A percentile compares a stretch with the other conserved stretches of the same genome.
Evolutionary conservation across 2,329 filamentous ascomycete genomes (phyloP).

Genomic region (Colletotrichum karsti): DNA sequence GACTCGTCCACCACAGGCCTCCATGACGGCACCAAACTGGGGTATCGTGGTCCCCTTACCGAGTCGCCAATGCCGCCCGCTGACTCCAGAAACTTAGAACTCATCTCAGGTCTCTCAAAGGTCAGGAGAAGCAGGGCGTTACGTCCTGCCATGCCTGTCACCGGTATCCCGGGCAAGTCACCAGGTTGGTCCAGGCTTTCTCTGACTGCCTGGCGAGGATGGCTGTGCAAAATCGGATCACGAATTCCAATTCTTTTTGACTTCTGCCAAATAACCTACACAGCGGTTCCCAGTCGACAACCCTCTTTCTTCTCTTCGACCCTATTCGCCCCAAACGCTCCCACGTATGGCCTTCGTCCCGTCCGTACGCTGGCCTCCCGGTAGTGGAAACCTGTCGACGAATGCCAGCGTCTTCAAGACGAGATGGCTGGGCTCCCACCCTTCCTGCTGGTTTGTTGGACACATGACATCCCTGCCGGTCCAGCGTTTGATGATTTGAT

Average conservation of each 20-base stretch:
- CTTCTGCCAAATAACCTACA: constrained; percentile 13
- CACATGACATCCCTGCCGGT: neutral
- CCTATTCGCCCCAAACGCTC: constrained; percentile 23
- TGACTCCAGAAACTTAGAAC: neutral
- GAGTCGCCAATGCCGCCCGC: neutral
- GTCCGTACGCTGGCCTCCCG: neutral
- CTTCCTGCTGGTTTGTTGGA: neutral
- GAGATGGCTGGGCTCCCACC: neutral
- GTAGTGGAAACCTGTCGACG: neutral
- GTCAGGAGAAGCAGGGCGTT: neutral
- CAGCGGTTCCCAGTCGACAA: neutral
- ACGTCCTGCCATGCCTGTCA: neutral
- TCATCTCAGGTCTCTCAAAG: neutral
- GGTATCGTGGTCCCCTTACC: neutral
- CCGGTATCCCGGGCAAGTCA: neutral
- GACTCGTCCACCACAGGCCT: neutral
- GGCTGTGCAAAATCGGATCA: neutral
- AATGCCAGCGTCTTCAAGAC: constrained; percentile 2
- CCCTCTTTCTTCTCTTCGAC: neutral
- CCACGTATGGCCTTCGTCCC: constrained; percentile 12
- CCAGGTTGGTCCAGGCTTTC: neutral
- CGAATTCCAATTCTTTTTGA: constrained; percentile 11
- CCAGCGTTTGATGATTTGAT: neutral
- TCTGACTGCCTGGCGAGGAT: neutral
- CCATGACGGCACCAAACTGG: neutral